Base-by-base conservation (phyloP, 257 asterid genomes). In the Fraxinus pennsylvanica region DNA sequence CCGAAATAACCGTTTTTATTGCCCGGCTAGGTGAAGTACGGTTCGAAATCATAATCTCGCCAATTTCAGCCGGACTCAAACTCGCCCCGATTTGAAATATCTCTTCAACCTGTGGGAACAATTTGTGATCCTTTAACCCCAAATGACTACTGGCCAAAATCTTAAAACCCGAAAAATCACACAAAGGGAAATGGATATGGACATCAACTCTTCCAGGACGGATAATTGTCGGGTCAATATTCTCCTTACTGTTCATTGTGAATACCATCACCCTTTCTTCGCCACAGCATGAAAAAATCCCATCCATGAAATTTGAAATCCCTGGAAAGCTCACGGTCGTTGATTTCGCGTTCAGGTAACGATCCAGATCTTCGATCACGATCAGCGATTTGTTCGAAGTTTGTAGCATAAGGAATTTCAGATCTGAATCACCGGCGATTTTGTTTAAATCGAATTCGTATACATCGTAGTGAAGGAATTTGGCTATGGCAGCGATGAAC, bases 231-330 rank as follows among this genome's bases (percentile, higher is more conserved):
- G 91, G 84, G 75, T 80, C 87, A n/a, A 88, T 67, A 21, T 77
- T 85, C 43, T 88, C 94, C 41, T 86, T 88, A 19, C 83, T 75
- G 84, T 79, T 90, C 88, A 81, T 76, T 1, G 92, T 88, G 84
- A 83, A 90, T 0, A 90, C 84, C 92, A 90, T 86, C 38, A 88
- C 79, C 9, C 92, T 78, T 59, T 90, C 94, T 29, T 88, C 92
- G 6, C 91, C 92, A 81, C 92, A 90, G 76, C 91, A 80, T 73
- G 98, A 94, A 80, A 90, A 81, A 65, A 94, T 76, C 36, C 98
- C 98, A 81, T 94, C 98, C 98, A 94, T 92, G 85, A 94, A 94
- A 59, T 92, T 91, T 2, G 89, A 86, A 15, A 94, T 84, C 17
- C 97, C 98, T 6, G 97, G 81, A 4, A 82, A 6, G 82, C 94